Evolutionary conservation across 2,329 filamentous ascomycete genomes (phyloP).

Genomic region (Trichoderma koningiopsis): DNA sequence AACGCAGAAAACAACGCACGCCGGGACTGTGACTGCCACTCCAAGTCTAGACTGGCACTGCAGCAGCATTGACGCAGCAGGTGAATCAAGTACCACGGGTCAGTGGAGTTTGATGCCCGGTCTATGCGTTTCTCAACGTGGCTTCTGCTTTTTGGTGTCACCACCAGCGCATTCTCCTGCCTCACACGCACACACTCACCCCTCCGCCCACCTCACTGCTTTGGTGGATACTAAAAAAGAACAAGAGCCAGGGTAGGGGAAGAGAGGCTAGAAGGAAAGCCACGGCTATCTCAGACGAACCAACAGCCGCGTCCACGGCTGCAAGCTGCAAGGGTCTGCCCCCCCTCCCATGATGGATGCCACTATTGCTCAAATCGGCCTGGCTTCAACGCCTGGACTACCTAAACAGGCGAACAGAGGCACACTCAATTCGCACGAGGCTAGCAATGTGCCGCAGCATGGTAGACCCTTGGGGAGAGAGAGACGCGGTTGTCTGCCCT

Average conservation of each 20-base stretch:
- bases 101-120: slow-evolving; percentile 17
- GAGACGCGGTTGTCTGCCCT: background rate
- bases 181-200: background rate
- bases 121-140: slow-evolving; percentile 22
- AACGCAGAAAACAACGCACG: background rate
- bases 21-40: background rate
- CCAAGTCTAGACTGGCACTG: slow-evolving; percentile 11
- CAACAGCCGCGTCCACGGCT: slow-evolving; percentile 24
- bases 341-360: background rate
- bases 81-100: background rate
- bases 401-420: slow-evolving; percentile 25
- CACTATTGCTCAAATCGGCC: slow-evolving; percentile 14
- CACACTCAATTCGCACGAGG: slow-evolving; percentile 12
- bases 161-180: background rate
- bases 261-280: background rate
- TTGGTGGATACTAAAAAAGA: background rate
- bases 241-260: background rate
- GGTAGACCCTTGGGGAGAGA: background rate
- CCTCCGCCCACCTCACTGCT: background rate
- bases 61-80: slow-evolving; percentile 16
- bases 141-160: slow-evolving; percentile 17
- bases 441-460: slow-evolving; percentile 14
- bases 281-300: slow-evolving; percentile 3
- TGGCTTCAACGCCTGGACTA: slow-evolving; percentile 10
- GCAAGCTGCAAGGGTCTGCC: slow-evolving; percentile 7